Conservation (phyloP, 345 rosid genomes). For the Draba incana region DNA sequence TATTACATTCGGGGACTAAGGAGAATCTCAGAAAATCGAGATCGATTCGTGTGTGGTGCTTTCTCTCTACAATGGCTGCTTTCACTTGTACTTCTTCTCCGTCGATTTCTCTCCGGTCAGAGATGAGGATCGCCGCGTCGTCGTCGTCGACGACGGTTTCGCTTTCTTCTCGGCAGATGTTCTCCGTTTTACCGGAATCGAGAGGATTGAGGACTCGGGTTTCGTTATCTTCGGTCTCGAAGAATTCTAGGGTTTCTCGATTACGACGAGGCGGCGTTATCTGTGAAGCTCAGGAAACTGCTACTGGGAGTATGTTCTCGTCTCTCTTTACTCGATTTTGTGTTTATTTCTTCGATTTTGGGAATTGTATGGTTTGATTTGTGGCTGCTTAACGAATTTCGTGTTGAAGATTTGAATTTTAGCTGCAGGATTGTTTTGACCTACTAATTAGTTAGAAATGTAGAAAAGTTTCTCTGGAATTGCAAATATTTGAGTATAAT, state of each 20-base stretch:
- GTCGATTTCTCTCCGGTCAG: constrained; percentile 42
- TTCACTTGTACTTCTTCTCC: constrained; percentile 40
- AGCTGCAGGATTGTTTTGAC: not conserved
- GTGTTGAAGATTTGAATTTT: not conserved
- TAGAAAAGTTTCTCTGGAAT: not conserved
- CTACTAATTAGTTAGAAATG: too few relatives aligned
- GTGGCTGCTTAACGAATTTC: not conserved
- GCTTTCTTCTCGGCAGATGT: constrained; percentile 25
- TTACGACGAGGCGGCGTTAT: constrained; percentile 42
- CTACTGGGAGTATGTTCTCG: constrained; percentile 50
- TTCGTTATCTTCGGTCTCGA: constrained; percentile 41
- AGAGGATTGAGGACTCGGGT: constrained; percentile 51
- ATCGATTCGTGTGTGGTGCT: constrained; percentile 2
- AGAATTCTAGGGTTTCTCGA: constrained; percentile 42
- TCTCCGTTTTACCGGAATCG: constrained; percentile 47
- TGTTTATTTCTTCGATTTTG: not conserved
- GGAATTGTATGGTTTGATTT: not conserved
- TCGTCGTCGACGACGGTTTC: constrained; percentile 30
- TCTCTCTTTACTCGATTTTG: constrained; percentile 3
- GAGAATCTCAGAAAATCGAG: constrained; percentile 27
- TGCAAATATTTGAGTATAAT: not conserved
- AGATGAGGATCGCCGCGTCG: constrained; percentile 28
- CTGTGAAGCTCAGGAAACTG: constrained; percentile 63
- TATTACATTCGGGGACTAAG: constrained; percentile 7
- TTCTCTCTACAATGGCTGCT: constrained; percentile 46